These are phyloP conservation scores for Pseudogymnoascus verrucosus DNA, from an alignment of 2,329 filamentous ascomycete genomes.

Conservation along the genomic window DNA sequence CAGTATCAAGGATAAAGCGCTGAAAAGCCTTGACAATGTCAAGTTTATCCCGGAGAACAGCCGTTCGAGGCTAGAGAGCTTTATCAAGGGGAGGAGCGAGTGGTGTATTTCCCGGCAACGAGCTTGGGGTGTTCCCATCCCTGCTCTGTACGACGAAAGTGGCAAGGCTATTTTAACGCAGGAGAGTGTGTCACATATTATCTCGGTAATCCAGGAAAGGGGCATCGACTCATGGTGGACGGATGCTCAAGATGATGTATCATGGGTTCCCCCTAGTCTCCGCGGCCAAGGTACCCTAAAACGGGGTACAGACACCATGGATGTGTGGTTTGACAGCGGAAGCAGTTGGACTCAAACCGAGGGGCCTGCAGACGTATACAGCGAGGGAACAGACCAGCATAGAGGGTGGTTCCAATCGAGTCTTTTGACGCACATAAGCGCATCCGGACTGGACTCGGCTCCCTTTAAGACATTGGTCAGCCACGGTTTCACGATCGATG, in stretches of 20 bases:
- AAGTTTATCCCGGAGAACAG: conserved; percentile 72
- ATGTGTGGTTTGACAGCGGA: conserved; percentile 98
- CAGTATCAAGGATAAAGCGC: conserved; percentile 66
- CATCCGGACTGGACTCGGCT: conserved; percentile 37
- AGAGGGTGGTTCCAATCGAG: conserved; percentile 98
- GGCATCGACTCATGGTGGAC: conserved; percentile 95
- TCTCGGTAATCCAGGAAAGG: conserved; percentile 64
- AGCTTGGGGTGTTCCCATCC: conserved; percentile 94
- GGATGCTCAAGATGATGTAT: conserved; percentile 63
- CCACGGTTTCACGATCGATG: conserved; percentile 88
- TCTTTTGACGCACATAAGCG: conserved; percentile 66
- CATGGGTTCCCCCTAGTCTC: conserved; percentile 67
- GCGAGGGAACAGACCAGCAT: conserved; percentile 94
- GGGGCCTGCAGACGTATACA: conserved; percentile 69
- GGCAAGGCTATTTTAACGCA: conserved; percentile 72
- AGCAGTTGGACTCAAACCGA: conserved; percentile 71
- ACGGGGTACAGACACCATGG: conserved; percentile 91
- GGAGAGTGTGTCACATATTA: conserved; percentile 76
- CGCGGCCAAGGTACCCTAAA: conserved; percentile 47
- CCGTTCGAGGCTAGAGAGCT: conserved; percentile 69
- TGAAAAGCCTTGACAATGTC: conserved; percentile 62
- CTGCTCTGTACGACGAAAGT: conserved; percentile 69
- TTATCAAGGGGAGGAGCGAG: conserved; percentile 79
- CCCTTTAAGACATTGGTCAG: conserved; percentile 90
- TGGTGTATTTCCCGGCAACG: conserved; percentile 98